phyloP scores from a whole-genome alignment of 2,329 filamentous ascomycete species.

The Aspergillus tubingensis region DNA sequence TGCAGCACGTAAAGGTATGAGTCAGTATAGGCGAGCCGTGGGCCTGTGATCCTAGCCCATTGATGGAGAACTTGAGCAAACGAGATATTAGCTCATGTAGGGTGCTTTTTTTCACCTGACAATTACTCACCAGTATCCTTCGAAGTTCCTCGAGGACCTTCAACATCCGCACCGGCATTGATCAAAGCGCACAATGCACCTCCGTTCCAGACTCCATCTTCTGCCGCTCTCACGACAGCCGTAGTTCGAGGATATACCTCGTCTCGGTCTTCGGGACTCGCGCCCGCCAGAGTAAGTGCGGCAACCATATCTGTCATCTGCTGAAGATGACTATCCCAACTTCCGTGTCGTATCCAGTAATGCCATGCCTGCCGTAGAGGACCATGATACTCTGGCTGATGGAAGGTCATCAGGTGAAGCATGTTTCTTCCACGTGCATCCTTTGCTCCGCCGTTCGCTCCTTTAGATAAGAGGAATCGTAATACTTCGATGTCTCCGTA shows the following conservation, averaged over 20 bases:
- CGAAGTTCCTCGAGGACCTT: conserved; percentile 12
- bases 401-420: conserved; percentile 27
- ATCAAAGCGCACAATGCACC: conserved; percentile 27
- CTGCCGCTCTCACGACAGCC: conserved; percentile 25
- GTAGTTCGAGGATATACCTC: conserved; percentile 21
- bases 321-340: conserved; percentile 25
- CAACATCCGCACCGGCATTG: conserved; percentile 22
- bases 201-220: conserved; percentile 26
- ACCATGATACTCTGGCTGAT: conserved; percentile 28
- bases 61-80: conserved; percentile 22
- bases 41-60: conserved; percentile 25
- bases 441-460: conserved; percentile 23
- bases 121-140: conserved; percentile 17
- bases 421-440: conserved; percentile 26
- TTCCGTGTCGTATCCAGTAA: conserved; percentile 33
- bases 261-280: conserved; percentile 19
- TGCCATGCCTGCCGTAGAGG: conserved; percentile 29
- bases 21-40: conserved; percentile 26
- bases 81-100: too few species aligned
- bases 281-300: conserved; percentile 3
- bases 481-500: conserved; percentile 24
- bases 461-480: conserved; percentile 21
- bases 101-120: accelerated
- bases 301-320: conserved; percentile 16
- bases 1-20: conserved; percentile 24